Percentiles rank a stretch among this genome's conserved stretches.
phyloP scores from a whole-genome alignment of 177 flowering plant genomes.

The Telopea speciosissima region DNA sequence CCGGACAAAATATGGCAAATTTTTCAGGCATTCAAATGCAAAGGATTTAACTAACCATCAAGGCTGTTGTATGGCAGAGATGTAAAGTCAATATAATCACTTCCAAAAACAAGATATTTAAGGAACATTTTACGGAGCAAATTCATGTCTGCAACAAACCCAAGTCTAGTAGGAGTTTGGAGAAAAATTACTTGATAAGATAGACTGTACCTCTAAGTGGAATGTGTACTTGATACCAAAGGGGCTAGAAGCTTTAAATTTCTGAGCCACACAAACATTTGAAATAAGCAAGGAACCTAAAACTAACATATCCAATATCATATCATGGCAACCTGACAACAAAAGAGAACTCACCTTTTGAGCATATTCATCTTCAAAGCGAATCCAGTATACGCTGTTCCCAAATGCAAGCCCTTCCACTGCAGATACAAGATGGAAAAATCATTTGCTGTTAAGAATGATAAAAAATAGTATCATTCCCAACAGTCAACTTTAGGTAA shows the following conservation, averaged over 20 bases:
- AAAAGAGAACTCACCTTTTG: conserved; percentile 46
- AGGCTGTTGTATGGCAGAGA: too few relatives aligned
- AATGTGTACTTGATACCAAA: conserved; percentile 88
- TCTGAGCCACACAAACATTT: conserved; percentile 38
- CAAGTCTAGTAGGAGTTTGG: background rate
- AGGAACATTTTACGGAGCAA: background rate
- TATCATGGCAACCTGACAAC: background rate
- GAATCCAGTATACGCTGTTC: conserved; percentile 86
- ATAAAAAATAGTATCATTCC: background rate
- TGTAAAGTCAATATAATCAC: too few relatives aligned
- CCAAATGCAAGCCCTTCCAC: conserved; percentile 78
- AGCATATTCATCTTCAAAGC: conserved; percentile 73
- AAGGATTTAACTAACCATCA: too few relatives aligned
- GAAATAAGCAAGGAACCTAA: conserved; percentile 8
- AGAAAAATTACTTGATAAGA: background rate
- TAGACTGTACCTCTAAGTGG: conserved; percentile 79
- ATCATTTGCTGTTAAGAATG: conserved; percentile 2
- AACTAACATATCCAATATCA: background rate
- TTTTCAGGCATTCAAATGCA: background rate
- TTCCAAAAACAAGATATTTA: background rate
- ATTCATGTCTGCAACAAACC: background rate
- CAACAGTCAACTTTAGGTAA: background rate
- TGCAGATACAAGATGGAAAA: conserved; percentile 33
- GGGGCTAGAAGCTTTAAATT: conserved; percentile 68
- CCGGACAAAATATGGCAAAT: background rate